Base-by-base conservation (phyloP, 768 basidiomycete species). In the Leccinum subtestaceum region DNA sequence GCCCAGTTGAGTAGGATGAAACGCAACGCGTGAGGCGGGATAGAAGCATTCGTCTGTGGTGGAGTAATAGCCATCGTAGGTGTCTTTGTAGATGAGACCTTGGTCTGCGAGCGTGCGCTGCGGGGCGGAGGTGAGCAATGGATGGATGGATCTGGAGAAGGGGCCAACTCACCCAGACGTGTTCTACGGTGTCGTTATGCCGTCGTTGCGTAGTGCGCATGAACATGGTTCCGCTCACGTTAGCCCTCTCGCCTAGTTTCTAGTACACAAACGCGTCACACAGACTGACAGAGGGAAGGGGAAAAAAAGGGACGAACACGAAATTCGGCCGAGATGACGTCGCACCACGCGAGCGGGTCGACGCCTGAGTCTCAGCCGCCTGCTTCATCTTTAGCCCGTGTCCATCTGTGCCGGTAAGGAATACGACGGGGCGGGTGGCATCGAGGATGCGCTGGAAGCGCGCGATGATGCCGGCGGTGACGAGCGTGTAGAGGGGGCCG, bases 1-100 rank as follows among this genome's bases (percentile, higher is more conserved):
- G 51, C 67, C 56, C 23, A 63, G 64, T 5, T 49, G 64, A 15
- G 56, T 71, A 15, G 60, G 64, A 56, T 64, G 67, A 32, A 60
- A 46, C 60, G 64, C 55, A 65, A 70, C 56, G 21, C 71, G 68
- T 1, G 70, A 68, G 23, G 62, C 69, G 58, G 64, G 72, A 67
- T 94, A 95, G 75, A 95, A 97, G 55, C 87, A 90, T 74, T 96
- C 94, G 73, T 97, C 95, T 2, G 91, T 90, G 46, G 95, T 80
- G 53, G 92, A 92, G 69, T 97, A 96, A 88, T 93, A 95, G 46
- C 94, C 94, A 12, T 82, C 78, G 73, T 97, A 94, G 2, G 79
- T 78, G 40, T 86, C 88, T 68, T 93, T 94, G 74, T 94, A 95
- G 51, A 96, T 89, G 63, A 85, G 81, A 2, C 87, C 90, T 62